Evolutionary conservation across 352 stramenopile genomes (phyloP).

Genomic region (Pythium utonaiense): DNA sequence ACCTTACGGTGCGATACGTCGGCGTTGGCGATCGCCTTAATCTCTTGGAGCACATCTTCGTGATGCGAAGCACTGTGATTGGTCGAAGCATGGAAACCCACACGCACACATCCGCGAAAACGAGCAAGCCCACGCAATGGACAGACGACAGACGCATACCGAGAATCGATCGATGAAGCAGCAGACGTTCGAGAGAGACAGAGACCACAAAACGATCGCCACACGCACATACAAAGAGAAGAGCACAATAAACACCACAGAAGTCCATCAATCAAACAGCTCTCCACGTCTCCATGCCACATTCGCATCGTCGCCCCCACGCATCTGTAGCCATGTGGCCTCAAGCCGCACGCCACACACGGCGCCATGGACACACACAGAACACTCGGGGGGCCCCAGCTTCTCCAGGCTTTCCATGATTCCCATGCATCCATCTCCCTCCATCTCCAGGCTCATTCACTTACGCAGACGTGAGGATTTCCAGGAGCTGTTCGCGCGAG

Average conservation of each 20-base stretch:
- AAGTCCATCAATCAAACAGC: slow-evolving; percentile 11
- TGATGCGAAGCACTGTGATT: slow-evolving; percentile 50
- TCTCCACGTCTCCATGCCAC: neutral
- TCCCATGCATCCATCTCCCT: no score
- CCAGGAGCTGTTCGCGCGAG: slow-evolving; percentile 54
- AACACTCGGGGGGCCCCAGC: no score
- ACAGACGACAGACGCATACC: slow-evolving; percentile 8
- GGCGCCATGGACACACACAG: neutral
- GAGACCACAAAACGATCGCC: no score
- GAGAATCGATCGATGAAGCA: neutral
- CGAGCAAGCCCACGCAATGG: neutral
- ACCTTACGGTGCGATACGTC: slow-evolving; percentile 67
- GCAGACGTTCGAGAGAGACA: neutral
- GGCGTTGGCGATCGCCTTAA: slow-evolving; percentile 50
- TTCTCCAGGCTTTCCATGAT: no score
- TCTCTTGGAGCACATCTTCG: slow-evolving; percentile 49
- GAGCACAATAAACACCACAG: slow-evolving; percentile 17
- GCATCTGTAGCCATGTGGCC: neutral
- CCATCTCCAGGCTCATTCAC: slow-evolving; percentile 9
- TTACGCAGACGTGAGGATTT: slow-evolving; percentile 70
- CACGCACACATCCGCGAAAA: neutral
- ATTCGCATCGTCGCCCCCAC: neutral
- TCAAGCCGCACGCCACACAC: neutral
- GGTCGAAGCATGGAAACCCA: neutral
- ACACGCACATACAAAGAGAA: slow-evolving; percentile 3